Evolutionary conservation across 2,329 filamentous ascomycete species (phyloP).

Genomic region (Hymenoscyphus infarciens): DNA sequence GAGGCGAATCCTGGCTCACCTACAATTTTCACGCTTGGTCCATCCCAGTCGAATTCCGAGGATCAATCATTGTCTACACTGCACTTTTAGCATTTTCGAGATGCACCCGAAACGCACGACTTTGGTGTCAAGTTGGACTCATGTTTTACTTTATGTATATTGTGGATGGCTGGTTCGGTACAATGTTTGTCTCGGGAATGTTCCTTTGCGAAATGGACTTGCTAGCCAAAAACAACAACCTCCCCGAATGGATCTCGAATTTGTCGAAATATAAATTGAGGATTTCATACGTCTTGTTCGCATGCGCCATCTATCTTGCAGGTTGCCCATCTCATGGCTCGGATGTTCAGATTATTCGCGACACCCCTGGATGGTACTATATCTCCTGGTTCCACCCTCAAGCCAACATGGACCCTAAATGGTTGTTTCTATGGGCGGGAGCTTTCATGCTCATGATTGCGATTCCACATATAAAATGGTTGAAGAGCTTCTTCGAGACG

Average conservation of each 20-base stretch:
- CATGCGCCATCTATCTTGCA: slow-evolving; percentile 52
- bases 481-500: slow-evolving; percentile 56
- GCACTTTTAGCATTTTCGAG: slow-evolving; percentile 10
- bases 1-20: slow-evolving; percentile 49
- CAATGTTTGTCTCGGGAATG: slow-evolving; percentile 59
- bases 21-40: slow-evolving; percentile 55
- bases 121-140: slow-evolving; percentile 50
- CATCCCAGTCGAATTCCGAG: slow-evolving; percentile 43
- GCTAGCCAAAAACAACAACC: slow-evolving; percentile 45
- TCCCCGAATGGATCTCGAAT: slow-evolving; percentile 47
- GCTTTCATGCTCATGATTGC: slow-evolving; percentile 53
- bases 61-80: slow-evolving; percentile 9
- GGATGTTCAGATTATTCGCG: slow-evolving; percentile 46
- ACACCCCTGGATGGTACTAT: slow-evolving; percentile 46
- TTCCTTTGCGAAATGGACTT: slow-evolving; percentile 58
- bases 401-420: slow-evolving; percentile 63
- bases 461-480: slow-evolving; percentile 53
- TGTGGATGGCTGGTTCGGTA: slow-evolving; percentile 59
- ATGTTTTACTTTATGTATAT: slow-evolving; percentile 64
- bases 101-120: slow-evolving; percentile 47
- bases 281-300: slow-evolving; percentile 51
- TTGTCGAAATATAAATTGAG: slow-evolving; percentile 46
- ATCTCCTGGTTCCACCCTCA: slow-evolving; percentile 57
- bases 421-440: slow-evolving; percentile 64
- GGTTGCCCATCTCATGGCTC: slow-evolving; percentile 53